Evolutionary conservation across 345 rosid genomes (phyloP).

Genomic region (Bruguiera gymnorhiza): DNA sequence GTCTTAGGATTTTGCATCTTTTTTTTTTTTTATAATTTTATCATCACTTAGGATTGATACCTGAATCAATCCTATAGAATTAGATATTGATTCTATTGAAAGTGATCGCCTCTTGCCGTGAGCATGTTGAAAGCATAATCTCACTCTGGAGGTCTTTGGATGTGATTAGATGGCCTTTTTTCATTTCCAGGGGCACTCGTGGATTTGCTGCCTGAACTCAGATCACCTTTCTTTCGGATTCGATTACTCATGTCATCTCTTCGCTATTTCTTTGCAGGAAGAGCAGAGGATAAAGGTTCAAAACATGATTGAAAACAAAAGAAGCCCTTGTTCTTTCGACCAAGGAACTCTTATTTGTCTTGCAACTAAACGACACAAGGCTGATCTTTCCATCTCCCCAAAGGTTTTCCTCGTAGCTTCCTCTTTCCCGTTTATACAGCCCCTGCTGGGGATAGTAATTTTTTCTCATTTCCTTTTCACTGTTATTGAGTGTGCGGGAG

Average conservation of each 20-base stretch:
- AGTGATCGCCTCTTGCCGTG: too few relatives aligned
- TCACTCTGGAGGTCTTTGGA: too few relatives aligned
- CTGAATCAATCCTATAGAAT: neutral
- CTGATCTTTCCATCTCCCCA: slow-evolving; percentile 60
- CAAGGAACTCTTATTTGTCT: slow-evolving; percentile 50
- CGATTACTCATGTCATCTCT: slow-evolving; percentile 12
- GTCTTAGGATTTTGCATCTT: neutral
- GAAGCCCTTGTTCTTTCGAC: slow-evolving; percentile 63
- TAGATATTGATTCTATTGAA: too few relatives aligned
- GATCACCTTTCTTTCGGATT: slow-evolving; percentile 4
- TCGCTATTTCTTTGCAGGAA: slow-evolving; percentile 30
- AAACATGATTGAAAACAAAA: slow-evolving; percentile 83
- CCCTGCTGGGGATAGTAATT: neutral
- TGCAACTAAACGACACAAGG: slow-evolving; percentile 68
- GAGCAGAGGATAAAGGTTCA: slow-evolving; percentile 31
- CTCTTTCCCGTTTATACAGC: neutral
- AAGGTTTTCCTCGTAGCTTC: slow-evolving; percentile 47
- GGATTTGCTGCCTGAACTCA: slow-evolving; percentile 11
- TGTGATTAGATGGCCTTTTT: too few relatives aligned
- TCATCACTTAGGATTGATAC: neutral
- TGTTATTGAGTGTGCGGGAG: neutral
- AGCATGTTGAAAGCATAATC: too few relatives aligned
- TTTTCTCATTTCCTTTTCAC: neutral
- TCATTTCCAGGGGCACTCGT: neutral
- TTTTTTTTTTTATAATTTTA: neutral